Base-by-base conservation (phyloP, 106 monocot species). In the Dioscorea alata region DNA sequence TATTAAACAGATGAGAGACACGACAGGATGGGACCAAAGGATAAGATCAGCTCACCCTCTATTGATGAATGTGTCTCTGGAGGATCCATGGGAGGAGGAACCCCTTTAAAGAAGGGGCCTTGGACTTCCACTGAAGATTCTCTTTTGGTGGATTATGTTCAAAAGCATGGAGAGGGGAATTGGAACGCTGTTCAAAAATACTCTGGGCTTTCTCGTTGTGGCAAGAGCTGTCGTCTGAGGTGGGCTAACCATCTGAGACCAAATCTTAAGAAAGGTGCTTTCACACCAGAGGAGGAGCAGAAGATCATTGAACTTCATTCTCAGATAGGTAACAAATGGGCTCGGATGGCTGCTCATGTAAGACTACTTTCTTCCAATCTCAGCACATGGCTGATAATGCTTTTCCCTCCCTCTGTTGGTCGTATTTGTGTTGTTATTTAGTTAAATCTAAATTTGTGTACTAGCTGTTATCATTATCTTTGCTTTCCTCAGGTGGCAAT, bases 241-340 rank as follows among this genome's bases (percentile, higher is more conserved):
- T 91, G 91, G 91, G 82, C 87, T 50, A 91, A 91, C 73, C 91
- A 91, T 73, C 84, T 91, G 19, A 79, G 84, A 50, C 91, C 91
- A 23, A 75, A 87, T 64, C 56, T 91, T 12, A 87, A 78, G 71
- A 91, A 91, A 65, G 87, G 84, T 23, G 73, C 91, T 20, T 82
- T 91, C 42, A 72, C 84, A 42, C 21, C 68, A 25, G 84, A 87
- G 18, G 91, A 91, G 65, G 87, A 87, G 61, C 18, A 73, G 12
- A 18, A 69, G 20, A 84, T 91, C 57, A 69, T 87, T 25, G 65
- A 77, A 56, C 84, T 91, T 20, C 90, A 91, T 74, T 35, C 74
- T 63, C 79, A 64, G 60, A 67, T 87, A 54, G 91, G 91, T 15
- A 91, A 87, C 71, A 91, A 78, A 76, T 91, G 91, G 91, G 91